Base-by-base conservation (phyloP, 1,284 basidiomycete species). In the Moesziomyces sp. region DNA sequence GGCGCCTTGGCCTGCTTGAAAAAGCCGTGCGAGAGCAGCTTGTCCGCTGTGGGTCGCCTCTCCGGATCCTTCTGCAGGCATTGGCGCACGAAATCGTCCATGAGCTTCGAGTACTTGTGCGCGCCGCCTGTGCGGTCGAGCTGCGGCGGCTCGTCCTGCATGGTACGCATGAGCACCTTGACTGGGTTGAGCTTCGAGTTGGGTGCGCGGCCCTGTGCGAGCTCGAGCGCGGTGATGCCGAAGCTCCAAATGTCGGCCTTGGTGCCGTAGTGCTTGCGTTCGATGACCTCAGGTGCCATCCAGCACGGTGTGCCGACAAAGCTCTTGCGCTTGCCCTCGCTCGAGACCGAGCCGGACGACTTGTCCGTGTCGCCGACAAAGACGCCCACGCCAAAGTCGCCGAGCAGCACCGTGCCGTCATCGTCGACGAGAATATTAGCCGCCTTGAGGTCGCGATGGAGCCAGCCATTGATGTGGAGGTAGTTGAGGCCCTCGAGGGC, bases 271-370 rank as follows among this genome's bases (percentile, higher is more conserved):
- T 90, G 89, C 73, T 89, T 89, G 55, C 92, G 90, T 76, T 91
- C 89, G 49, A 95, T 92, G 26, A 95, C 88, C 77, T 95, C 93
- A 3, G 93, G 93, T 0, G 93, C 92, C 93, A 95, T 95, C 92
- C 93, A 95, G 80, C 92, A 93, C 1, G 93, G 93, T 30, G 93
- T 95, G 51, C 93, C 93, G 19, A 95, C 93, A 80, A 95, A 95
- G 10, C 91, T 92, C 83, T 91, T 92, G 89, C 89, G 19, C 89
- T 86, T 54, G 81, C 86, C 61, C 86, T 88, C 51, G 86, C 85
- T 65, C 24, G 59, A 53, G 18, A 52, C 50, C 7, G 53, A 26
- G 46, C 62, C 65, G 8, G 62, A 58, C 18, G 60, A 42, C 60
- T 74, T 63, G 45, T 62, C 59, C 13, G 64, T 70, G 35, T 92